phyloP scores from a whole-genome alignment of 1,139 yeast species.

The Sugiyamaella neomexicana region DNA sequence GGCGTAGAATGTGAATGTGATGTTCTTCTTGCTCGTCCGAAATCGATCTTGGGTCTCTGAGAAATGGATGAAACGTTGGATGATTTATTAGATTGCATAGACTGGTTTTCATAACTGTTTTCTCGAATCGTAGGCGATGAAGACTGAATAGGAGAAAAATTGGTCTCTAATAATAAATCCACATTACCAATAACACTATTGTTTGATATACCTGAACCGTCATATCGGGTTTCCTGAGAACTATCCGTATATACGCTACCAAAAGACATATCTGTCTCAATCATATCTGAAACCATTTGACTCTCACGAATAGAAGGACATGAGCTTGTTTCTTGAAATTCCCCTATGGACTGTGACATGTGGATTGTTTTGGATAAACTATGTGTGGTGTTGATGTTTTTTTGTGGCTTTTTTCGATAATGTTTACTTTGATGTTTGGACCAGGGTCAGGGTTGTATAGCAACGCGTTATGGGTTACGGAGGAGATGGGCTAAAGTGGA shows the following conservation, averaged over 20 bases:
- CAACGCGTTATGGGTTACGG: not conserved
- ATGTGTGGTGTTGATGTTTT: not conserved
- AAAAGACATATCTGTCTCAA: not conserved
- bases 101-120: not conserved
- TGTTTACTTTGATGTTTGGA: not conserved
- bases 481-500: not conserved
- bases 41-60: not conserved
- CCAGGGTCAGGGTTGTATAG: not conserved
- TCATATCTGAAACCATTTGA: not conserved
- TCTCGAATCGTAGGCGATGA: not conserved
- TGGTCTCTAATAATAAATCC: not conserved
- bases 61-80: not conserved
- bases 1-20: conserved; percentile 1
- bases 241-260: not conserved
- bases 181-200: not conserved
- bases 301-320: conserved; percentile 1
- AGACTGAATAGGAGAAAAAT: not conserved
- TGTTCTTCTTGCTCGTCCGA: not conserved
- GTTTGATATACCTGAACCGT: not conserved
- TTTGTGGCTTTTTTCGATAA: not conserved
- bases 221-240: not conserved
- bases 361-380: no score
- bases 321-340: conserved; percentile 1
- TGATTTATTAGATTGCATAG: not conserved
- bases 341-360: not conserved